A percentile compares a stretch with the other conserved stretches of the same genome.
Evolutionary conservation across 306 rosid genomes (phyloP).

Genomic region (Dalbergia oliveri): DNA sequence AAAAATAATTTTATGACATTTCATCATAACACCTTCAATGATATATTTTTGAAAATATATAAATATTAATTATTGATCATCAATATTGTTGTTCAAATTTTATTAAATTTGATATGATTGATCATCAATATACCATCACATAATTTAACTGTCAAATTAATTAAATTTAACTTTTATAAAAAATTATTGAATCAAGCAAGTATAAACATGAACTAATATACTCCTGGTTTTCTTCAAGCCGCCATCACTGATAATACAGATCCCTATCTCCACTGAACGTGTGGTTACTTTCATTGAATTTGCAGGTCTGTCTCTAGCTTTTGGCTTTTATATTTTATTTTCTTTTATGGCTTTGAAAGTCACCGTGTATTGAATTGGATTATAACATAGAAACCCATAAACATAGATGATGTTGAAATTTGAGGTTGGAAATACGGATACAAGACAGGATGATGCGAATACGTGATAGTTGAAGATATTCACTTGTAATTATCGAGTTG

Average conservation of each 20-base stretch:
- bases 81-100: too few species aligned
- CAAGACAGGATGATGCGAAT: conserved; percentile 25
- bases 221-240: conserved; percentile 7
- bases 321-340: not conserved
- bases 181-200: too few species aligned
- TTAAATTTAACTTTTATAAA: too few species aligned
- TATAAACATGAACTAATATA: too few species aligned
- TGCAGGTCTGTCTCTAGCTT: conserved; percentile 18
- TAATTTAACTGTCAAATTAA: too few species aligned
- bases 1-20: too few species aligned
- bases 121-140: too few species aligned
- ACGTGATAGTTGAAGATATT: conserved; percentile 29
- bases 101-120: too few species aligned
- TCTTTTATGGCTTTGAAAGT: not conserved
- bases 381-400: not conserved
- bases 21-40: too few species aligned
- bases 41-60: too few species aligned
- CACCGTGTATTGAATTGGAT: too few species aligned
- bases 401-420: conserved; percentile 22
- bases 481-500: conserved; percentile 33
- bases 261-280: conserved; percentile 18
- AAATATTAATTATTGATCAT: too few species aligned
- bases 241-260: conserved; percentile 40
- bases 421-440: conserved; percentile 30
- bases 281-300: conserved; percentile 36